Conservation (phyloP, 2,329 filamentous ascomycete species). For the Colletotrichum godetiae region DNA sequence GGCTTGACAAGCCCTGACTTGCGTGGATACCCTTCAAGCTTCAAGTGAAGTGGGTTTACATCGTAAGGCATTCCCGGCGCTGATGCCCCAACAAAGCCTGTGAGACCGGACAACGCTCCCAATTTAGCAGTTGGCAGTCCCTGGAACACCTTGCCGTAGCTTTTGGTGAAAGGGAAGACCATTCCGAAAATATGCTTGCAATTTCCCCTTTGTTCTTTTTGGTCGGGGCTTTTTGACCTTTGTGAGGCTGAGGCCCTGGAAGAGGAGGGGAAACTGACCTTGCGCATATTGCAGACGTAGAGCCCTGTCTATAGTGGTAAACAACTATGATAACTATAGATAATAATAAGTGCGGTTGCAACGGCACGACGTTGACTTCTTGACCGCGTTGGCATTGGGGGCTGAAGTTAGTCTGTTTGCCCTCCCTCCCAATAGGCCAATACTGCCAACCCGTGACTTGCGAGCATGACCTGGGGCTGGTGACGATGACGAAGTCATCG, state of each 20-base stretch:
- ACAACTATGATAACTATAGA: neutral
- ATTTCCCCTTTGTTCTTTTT: slow-evolving; percentile 8
- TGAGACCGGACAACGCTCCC: neutral
- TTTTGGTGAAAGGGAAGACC: neutral
- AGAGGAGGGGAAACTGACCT: neutral
- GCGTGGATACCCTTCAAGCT: neutral
- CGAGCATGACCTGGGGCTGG: neutral
- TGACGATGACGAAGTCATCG: neutral
- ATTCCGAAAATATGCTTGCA: slow-evolving; percentile 15
- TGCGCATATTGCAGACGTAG: neutral
- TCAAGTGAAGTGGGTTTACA: neutral
- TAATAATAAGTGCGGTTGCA: neutral
- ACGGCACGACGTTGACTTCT: neutral
- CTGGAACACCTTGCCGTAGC: neutral
- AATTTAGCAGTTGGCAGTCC: neutral
- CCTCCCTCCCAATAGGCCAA: neutral
- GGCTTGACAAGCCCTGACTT: neutral
- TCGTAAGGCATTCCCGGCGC: neutral
- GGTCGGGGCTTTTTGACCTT: neutral
- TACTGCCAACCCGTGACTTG: neutral
- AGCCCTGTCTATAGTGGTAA: neutral
- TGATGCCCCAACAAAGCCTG: neutral
- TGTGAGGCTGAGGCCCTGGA: neutral
- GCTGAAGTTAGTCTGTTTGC: neutral
- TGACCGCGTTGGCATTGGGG: neutral